Base-by-base conservation (phyloP, 1,284 basidiomycete genomes). In the Sutorius eximius region DNA sequence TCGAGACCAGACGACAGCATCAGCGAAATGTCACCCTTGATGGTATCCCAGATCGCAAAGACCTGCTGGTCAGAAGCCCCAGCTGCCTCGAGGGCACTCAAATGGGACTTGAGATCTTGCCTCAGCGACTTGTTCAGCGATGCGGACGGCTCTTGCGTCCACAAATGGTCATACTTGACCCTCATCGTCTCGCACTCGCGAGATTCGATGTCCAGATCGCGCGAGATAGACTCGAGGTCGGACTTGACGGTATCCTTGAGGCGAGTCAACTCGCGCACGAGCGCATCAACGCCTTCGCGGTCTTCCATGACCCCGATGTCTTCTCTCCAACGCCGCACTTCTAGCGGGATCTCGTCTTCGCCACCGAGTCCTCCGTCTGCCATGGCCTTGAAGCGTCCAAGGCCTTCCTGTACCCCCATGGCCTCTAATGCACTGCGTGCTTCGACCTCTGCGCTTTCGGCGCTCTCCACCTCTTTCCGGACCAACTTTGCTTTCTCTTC, bases 401-500 rank as follows among this genome's bases (percentile, higher is more conserved):
- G 73, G 0, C 87, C 86, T 18, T 82, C 83, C 48, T 91, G 89
- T 15, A 99, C 81, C 1, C 91, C 91, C 57, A 97, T 75, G 37
- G 87, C 86, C 44, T 97, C 95, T 34, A 99, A 73, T 15, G 86
- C 85, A 45, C 91, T 91, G 57, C 85, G 78, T 34, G 86, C 82
- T 70, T 97, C 93, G 1, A 79, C 87, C 64, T 98, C 93, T 0
- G 89, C 88, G 13, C 85, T 73, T 59, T 98, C 95, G 0, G 86
- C 86, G 45, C 87, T 83, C 77, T 98, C 95, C 1, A 91, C 88
- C 70, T 98, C 95, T 2, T 80, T 85, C 37, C 97, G 82, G 1
- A 94, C 93, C 24, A 99, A 78, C 73, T 99, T 98, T 15, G 96
- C 97, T 75, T 99, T 98, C 76, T 99, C 97, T 71, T 99, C 96